These are phyloP conservation scores for Mucor mucedo DNA, from an alignment of 371 early-diverging fungal species.

Conservation along the genomic window DNA sequence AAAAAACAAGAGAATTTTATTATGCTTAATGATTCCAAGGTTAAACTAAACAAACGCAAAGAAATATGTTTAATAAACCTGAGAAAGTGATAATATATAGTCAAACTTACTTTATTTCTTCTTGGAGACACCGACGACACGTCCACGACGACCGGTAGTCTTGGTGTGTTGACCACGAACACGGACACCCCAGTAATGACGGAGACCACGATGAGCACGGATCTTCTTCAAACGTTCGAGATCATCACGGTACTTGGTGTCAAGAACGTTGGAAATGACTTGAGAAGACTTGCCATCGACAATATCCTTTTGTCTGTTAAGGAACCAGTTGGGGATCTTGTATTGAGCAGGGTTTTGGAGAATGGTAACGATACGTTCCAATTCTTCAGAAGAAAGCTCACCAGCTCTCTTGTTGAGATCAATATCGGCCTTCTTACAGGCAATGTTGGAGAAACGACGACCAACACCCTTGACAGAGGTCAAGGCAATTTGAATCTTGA, in stretches of 20 bases:
- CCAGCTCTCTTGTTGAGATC: conserved; percentile 97
- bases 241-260: conserved; percentile 96
- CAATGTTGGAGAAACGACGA: conserved; percentile 97
- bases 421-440: conserved; percentile 98
- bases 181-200: conserved; percentile 97
- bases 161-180: conserved; percentile 97
- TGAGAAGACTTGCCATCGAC: conserved; percentile 94
- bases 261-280: conserved; percentile 94
- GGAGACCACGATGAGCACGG: conserved; percentile 92
- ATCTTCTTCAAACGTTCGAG: conserved; percentile 98
- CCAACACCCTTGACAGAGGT: conserved; percentile 99
- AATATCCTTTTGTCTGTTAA: conserved; percentile 98
- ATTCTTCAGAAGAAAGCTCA: conserved; percentile 94
- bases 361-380: conserved; percentile 89
- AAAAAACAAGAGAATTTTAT: conserved; percentile 5
- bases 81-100: not conserved
- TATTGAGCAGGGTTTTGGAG: conserved; percentile 94
- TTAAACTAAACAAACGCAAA: not conserved
- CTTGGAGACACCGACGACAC: conserved; percentile 97
- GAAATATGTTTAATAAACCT: not conserved
- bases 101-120: conserved; percentile 77
- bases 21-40: conserved; percentile 9
- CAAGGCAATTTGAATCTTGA: conserved; percentile 95
- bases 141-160: conserved; percentile 98
- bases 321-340: conserved; percentile 99